These are phyloP conservation scores for Usnea hakonensis DNA, from an alignment of 495 filamentous ascomycete species.

Conservation along the genomic window DNA sequence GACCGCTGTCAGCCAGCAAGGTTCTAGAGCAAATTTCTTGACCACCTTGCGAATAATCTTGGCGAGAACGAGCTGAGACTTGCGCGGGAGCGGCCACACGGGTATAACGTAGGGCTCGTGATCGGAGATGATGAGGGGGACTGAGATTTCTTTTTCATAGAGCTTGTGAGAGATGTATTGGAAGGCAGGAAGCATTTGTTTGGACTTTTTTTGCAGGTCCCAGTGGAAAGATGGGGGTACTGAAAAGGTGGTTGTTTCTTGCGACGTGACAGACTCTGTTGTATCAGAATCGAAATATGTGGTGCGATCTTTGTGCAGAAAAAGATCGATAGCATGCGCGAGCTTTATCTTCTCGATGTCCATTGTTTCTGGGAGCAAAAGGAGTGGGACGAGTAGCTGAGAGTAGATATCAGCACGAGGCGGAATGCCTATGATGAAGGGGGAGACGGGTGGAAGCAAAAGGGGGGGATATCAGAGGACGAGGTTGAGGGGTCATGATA, in stretches of 20 bases:
- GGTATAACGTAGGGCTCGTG: constrained; percentile 44
- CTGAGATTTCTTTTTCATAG: constrained; percentile 39
- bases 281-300: constrained; percentile 11
- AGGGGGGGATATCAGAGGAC: too few relatives aligned
- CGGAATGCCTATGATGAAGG: too few relatives aligned
- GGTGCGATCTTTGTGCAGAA: constrained; percentile 12
- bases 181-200: constrained; percentile 36
- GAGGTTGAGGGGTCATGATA: too few relatives aligned
- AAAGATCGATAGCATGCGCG: constrained; percentile 14
- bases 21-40: constrained; percentile 37
- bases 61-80: constrained; percentile 34
- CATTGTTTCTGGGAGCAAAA: background rate
- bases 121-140: constrained; percentile 42
- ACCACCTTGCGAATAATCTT: constrained; percentile 37
- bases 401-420: too few relatives aligned
- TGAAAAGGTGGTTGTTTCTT: background rate
- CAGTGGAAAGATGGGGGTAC: constrained; percentile 15
- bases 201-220: constrained; percentile 20
- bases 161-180: constrained; percentile 44
- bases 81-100: constrained; percentile 33
- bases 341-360: constrained; percentile 1
- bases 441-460: too few relatives aligned
- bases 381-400: too few relatives aligned
- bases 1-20: constrained; percentile 39
- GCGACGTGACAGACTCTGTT: constrained; percentile 7